phyloP scores from a whole-genome alignment of 371 early-diverging fungal species.

The Mucor mucedo region DNA sequence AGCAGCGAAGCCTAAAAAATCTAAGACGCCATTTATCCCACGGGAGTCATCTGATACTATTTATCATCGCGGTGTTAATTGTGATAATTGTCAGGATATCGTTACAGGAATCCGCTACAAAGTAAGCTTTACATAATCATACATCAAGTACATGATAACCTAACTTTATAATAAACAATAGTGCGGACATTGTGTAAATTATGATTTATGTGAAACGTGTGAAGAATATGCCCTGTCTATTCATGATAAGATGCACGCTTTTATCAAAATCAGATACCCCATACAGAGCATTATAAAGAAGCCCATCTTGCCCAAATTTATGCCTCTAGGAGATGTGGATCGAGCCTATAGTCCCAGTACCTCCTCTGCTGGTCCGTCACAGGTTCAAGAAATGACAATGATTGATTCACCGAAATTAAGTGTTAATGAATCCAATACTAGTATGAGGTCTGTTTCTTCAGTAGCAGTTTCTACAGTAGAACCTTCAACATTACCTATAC shows the following conservation, averaged over 20 bases:
- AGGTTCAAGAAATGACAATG: too few species aligned
- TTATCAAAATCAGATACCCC: constrained; percentile 56
- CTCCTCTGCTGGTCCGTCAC: too few species aligned
- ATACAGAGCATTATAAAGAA: constrained; percentile 4
- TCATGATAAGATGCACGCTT: constrained; percentile 55
- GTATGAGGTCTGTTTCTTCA: neutral
- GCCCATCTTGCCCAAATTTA: constrained; percentile 25
- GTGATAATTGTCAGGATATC: constrained; percentile 50
- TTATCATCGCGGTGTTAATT: constrained; percentile 42
- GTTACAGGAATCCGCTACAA: constrained; percentile 62
- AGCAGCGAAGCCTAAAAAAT: neutral
- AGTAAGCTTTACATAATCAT: constrained; percentile 34
- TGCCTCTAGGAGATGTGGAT: neutral
- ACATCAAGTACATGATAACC: neutral
- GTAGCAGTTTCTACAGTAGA: too few species aligned
- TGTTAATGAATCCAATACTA: neutral
- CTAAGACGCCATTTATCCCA: neutral
- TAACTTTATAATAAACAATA: constrained; percentile 17
- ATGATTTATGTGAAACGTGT: constrained; percentile 60
- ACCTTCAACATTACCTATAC: neutral
- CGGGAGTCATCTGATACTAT: neutral
- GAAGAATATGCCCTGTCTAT: constrained; percentile 39
- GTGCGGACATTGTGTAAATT: constrained; percentile 66
- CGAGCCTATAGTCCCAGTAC: too few species aligned
- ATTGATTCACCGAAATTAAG: too few species aligned